These are phyloP conservation scores for Porodaedalea pini DNA, from an alignment of 1,284 basidiomycete genomes.

Conservation along the genomic window DNA sequence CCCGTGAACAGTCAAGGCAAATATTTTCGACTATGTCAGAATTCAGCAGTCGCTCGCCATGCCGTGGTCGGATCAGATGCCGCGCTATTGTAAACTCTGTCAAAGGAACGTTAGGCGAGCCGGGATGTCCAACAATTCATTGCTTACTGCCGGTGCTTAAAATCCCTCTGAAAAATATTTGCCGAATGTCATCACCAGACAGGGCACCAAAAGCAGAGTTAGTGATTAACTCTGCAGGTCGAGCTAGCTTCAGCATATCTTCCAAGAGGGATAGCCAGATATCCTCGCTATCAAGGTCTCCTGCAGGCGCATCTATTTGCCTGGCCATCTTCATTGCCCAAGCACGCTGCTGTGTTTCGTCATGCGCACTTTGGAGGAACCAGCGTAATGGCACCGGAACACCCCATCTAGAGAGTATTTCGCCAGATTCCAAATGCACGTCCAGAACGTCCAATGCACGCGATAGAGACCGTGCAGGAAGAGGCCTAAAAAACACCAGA, in stretches of 20 bases:
- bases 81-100: slow-evolving; percentile 82
- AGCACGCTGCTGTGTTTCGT: slow-evolving; percentile 70
- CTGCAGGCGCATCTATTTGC: slow-evolving; percentile 55
- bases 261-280: slow-evolving; percentile 85
- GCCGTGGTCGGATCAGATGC: slow-evolving; percentile 54
- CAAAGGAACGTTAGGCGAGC: background rate
- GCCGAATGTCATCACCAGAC: slow-evolving; percentile 63
- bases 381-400: slow-evolving; percentile 77
- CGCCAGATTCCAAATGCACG: slow-evolving; percentile 89
- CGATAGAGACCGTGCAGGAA: slow-evolving; percentile 71
- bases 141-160: slow-evolving; percentile 83
- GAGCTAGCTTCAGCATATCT: slow-evolving; percentile 83
- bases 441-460: slow-evolving; percentile 85
- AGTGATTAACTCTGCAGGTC: slow-evolving; percentile 56
- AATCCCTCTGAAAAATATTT: slow-evolving; percentile 81
- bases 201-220: slow-evolving; percentile 79
- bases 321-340: slow-evolving; percentile 86
- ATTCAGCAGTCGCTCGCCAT: slow-evolving; percentile 50
- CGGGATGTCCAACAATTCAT: background rate
- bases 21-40: slow-evolving; percentile 64
- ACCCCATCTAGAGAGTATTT: slow-evolving; percentile 84
- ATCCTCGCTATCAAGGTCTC: slow-evolving; percentile 56
- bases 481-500: slow-evolving; percentile 75
- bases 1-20: slow-evolving; percentile 75
- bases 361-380: slow-evolving; percentile 75